Conservation (phyloP, 345 rosid genomes). For the Brassica juncea region DNA sequence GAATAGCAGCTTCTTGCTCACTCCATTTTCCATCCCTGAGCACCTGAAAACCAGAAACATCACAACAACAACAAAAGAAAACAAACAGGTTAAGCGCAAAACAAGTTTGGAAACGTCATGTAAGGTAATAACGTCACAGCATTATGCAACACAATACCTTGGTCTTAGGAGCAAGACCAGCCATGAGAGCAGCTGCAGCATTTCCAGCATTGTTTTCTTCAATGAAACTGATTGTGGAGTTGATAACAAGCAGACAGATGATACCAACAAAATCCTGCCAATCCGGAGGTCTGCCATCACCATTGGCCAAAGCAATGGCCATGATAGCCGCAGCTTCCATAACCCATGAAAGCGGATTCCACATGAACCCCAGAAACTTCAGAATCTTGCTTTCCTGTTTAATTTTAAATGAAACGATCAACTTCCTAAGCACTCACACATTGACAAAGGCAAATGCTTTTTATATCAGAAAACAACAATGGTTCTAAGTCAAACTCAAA, state of each 20-base stretch:
- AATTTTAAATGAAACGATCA: not conserved
- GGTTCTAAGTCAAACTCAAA: constrained; percentile 28
- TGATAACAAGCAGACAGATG: constrained; percentile 46
- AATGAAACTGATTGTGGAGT: constrained; percentile 47
- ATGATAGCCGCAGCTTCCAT: constrained; percentile 50
- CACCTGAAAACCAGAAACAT: constrained; percentile 36
- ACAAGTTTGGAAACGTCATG: not conserved
- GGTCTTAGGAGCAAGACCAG: constrained; percentile 47
- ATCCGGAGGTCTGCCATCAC: constrained; percentile 45
- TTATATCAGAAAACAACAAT: constrained; percentile 9
- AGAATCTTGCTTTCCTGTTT: constrained; percentile 33
- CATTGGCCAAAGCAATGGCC: constrained; percentile 48
- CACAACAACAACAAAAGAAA: constrained; percentile 14
- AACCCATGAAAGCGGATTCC: constrained; percentile 51
- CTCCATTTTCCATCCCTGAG: constrained; percentile 50
- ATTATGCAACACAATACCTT: constrained; percentile 32
- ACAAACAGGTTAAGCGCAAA: constrained; percentile 11
- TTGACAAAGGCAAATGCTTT: constrained; percentile 5
- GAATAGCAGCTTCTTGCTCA: constrained; percentile 49
- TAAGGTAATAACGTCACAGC: not conserved
- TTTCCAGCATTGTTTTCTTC: constrained; percentile 50
- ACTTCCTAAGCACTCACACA: constrained; percentile 6
- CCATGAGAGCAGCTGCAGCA: constrained; percentile 48
- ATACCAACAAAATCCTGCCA: constrained; percentile 50
- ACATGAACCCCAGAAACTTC: constrained; percentile 47